phyloP scores from a whole-genome alignment of 176 grass and related monocot species.

The Carex scoparia region DNA sequence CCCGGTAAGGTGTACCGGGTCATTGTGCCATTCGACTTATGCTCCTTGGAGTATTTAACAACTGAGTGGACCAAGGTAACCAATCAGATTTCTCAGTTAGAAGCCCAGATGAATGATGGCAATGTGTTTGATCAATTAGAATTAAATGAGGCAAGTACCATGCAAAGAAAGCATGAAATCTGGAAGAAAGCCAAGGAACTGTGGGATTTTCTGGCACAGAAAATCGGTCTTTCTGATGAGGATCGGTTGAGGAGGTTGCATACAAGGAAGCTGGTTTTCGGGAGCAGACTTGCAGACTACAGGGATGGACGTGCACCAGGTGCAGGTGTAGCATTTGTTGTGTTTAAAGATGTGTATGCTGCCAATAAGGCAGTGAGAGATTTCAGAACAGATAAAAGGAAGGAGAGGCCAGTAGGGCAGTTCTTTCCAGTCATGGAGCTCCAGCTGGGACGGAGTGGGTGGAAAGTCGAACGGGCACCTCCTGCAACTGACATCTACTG shows the following conservation, averaged over 20 bases:
- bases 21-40: conserved; percentile 78
- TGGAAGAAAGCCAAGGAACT: conserved; percentile 55
- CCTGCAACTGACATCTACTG: conserved; percentile 95
- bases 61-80: conserved; percentile 58
- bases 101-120: conserved; percentile 59
- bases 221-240: conserved; percentile 76
- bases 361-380: conserved; percentile 92
- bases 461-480: conserved; percentile 89
- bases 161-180: conserved; percentile 34
- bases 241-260: conserved; percentile 67
- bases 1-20: conserved; percentile 86
- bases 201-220: conserved; percentile 31
- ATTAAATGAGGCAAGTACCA: background rate
- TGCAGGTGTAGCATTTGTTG: conserved; percentile 79
- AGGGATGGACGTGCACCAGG: conserved; percentile 61
- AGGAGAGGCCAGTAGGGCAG: conserved; percentile 61
- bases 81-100: conserved; percentile 81
- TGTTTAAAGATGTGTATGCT: conserved; percentile 95
- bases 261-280: conserved; percentile 58
- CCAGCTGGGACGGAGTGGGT: conserved; percentile 73
- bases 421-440: conserved; percentile 95
- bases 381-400: conserved; percentile 69
- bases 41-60: conserved; percentile 62
- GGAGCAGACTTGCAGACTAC: conserved; percentile 71
- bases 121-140: conserved; percentile 44